phyloP scores from a whole-genome alignment of 805 yeast genomes.

The Scheffersomyces coipomensis region DNA sequence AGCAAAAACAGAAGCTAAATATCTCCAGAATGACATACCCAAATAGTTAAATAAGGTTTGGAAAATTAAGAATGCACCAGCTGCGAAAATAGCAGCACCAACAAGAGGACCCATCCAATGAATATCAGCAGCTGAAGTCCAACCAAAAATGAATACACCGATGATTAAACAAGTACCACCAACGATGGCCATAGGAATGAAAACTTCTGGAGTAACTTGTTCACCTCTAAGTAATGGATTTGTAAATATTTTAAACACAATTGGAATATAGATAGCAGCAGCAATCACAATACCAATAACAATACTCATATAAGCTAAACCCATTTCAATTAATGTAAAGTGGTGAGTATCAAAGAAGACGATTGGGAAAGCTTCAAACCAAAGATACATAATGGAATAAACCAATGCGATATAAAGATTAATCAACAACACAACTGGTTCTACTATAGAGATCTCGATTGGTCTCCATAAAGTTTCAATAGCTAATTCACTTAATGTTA shows the following conservation, averaged over 20 bases:
- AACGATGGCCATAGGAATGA: constrained; percentile 34
- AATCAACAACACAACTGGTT: constrained; percentile 57
- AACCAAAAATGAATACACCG: constrained; percentile 46
- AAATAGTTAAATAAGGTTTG: constrained; percentile 51
- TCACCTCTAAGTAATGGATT: constrained; percentile 10
- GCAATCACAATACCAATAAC: constrained; percentile 49
- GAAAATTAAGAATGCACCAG: constrained; percentile 43
- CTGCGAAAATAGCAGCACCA: constrained; percentile 39
- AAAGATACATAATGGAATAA: constrained; percentile 54
- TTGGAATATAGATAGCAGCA: constrained; percentile 23
- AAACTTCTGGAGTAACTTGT: constrained; percentile 36
- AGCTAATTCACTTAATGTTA: constrained; percentile 16
- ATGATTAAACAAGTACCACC: constrained; percentile 35
- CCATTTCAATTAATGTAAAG: constrained; percentile 47
- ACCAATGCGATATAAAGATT: constrained; percentile 50
- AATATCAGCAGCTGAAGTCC: constrained; percentile 38
- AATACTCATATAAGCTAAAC: constrained; percentile 45
- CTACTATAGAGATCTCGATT: constrained; percentile 44
- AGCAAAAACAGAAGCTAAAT: constrained; percentile 56
- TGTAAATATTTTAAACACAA: constrained; percentile 21
- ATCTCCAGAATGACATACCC: constrained; percentile 41
- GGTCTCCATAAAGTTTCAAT: constrained; percentile 48
- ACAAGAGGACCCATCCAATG: constrained; percentile 52
- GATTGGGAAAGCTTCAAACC: constrained; percentile 53
- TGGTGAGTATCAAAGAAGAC: constrained; percentile 45